Percentiles rank a stretch among this genome's conserved stretches.
phyloP scores from a whole-genome alignment of 805 yeast species.

The Deakozyma indianensis region DNA sequence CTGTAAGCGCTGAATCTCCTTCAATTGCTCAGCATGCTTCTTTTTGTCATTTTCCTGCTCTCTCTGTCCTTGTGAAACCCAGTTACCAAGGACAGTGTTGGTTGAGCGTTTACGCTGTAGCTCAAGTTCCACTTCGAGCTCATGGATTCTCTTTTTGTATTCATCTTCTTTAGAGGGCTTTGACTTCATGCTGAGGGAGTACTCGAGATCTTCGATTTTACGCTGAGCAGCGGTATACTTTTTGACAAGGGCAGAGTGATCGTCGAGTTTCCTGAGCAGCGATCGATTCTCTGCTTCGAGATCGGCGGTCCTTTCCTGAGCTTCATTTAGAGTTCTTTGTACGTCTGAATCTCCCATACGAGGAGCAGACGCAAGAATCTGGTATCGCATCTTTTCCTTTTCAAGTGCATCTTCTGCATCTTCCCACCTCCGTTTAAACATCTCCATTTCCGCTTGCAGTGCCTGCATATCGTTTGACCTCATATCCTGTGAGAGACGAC shows the following conservation, averaged over 20 bases:
- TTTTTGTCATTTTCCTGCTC: no score
- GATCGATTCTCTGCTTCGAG: neutral
- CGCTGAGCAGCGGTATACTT: neutral
- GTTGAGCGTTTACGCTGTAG: no score
- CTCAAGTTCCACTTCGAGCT: no score
- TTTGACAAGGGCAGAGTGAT: neutral
- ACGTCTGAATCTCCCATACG: neutral
- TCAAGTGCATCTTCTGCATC: neutral
- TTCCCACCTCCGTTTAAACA: neutral
- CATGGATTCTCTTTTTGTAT: neutral
- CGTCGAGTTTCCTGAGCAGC: neutral
- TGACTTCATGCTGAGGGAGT: no score
- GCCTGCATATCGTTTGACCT: neutral
- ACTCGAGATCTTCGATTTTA: neutral
- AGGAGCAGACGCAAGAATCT: neutral
- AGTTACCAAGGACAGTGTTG: no score
- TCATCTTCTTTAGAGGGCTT: neutral
- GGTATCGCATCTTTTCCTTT: neutral
- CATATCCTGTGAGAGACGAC: neutral
- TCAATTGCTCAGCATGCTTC: no score
- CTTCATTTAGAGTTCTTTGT: neutral
- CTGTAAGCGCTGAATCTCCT: neutral
- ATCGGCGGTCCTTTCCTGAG: neutral
- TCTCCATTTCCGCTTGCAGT: neutral
- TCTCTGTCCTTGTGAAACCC: no score